Evolutionary conservation across 805 yeast genomes (phyloP), one percentile per base, ranked within the genome.

Genomic region (Cyberlindnera bimundalis): DNA sequence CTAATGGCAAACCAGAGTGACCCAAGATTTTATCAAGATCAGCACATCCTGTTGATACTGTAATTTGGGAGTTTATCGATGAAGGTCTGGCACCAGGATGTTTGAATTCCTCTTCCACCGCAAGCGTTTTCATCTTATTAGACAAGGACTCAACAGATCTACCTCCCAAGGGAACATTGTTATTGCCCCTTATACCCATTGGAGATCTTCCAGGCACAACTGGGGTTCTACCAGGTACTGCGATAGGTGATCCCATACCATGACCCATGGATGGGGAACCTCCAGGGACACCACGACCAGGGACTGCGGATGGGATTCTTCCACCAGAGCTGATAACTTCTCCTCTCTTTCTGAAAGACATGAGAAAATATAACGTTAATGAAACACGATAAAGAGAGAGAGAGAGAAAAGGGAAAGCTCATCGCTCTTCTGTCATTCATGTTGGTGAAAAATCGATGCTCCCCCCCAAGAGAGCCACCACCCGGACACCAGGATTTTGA

Each of bases 1-100:
- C 96, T 11, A 86, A 51, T 2, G 98, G 98, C 13, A 90, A 59
- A 1, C 99, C 99, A 41, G 78, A 83, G 60, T 91, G 98, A 1
- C 74, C 76, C 37, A 91, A 58, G 4, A 86, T 62, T 48, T 71
- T 76, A 60, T 91, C 98, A 17, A 91, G 60, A 55, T 87, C 90
- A 7, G 70, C 58, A 18, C 83, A 73, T 2, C 97, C 97, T 0
- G 96, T 82, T 1, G 97, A 86, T 1, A 83, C 71, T 1, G 89
- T 77, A 0, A 84, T 81, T 40, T 77, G 81, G 3, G 96, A 81
- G 5, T 89, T 81, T 18, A 81, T 62, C 0, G 60, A 58, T 0
- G 97, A 89, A 0, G 97, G 95, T 47, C 80, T 72, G 2, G 84
- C 67, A 3, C 84, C 89, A 0, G 81, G 81, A 29, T 54, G 58